These are phyloP conservation scores for Magnusiomyces magnusii DNA, from an alignment of 1,139 yeast species.

Conservation along the genomic window DNA sequence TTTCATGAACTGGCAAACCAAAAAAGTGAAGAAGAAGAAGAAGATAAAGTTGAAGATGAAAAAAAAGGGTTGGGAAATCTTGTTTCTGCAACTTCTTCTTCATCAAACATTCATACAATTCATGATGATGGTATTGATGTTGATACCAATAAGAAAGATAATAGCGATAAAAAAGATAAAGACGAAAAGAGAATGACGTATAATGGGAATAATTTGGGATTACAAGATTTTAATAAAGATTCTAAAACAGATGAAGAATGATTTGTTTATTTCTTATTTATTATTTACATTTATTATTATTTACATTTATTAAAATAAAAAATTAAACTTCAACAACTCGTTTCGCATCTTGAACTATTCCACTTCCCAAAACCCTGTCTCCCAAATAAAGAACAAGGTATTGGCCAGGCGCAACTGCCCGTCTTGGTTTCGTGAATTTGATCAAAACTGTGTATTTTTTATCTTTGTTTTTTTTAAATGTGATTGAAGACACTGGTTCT, in stretches of 20 bases:
- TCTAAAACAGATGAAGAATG: slow-evolving; percentile 2
- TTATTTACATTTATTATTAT: background rate
- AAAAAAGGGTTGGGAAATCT: slow-evolving; percentile 1
- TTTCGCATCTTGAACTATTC: slow-evolving; percentile 37
- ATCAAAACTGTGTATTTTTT: slow-evolving; percentile 12
- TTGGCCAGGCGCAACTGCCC: slow-evolving; percentile 92
- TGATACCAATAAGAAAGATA: slow-evolving; percentile 17
- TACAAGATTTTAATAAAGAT: slow-evolving; percentile 32
- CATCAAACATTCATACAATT: slow-evolving; percentile 9
- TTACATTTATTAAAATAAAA: background rate
- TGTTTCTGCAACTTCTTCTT: slow-evolving; percentile 6
- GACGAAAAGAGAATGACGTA: slow-evolving; percentile 39
- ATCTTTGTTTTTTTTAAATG: background rate
- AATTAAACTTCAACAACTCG: background rate
- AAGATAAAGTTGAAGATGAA: background rate
- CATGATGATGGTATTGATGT: slow-evolving; percentile 25
- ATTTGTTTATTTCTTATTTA: background rate
- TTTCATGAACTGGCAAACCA: slow-evolving; percentile 4
- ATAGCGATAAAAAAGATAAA: background rate
- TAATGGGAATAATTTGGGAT: slow-evolving; percentile 41
- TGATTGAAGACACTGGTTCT: slow-evolving; percentile 23
- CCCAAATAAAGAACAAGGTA: slow-evolving; percentile 63
- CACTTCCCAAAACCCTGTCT: slow-evolving; percentile 71
- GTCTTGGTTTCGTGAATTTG: slow-evolving; percentile 40
- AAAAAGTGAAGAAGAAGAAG: background rate